These are phyloP conservation scores for Pythium aquatile DNA, from an alignment of 352 stramenopile species.

Conservation along the genomic window DNA sequence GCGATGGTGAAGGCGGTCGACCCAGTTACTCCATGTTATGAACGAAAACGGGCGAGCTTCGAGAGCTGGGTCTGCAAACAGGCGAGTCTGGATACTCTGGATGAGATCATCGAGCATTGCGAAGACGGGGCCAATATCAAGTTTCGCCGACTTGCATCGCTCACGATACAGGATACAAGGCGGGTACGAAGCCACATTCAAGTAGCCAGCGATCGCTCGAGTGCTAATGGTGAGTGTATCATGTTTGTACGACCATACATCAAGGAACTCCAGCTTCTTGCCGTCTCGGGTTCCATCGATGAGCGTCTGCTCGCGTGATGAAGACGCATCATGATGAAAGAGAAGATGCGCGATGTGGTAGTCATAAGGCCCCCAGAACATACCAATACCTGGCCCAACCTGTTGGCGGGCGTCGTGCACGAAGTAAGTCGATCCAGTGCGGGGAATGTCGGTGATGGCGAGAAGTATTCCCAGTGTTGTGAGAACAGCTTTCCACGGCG, in stretches of 20 bases:
- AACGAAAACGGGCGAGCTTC: constrained; percentile 3
- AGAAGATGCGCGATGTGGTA: constrained; percentile 42
- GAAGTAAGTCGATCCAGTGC: constrained; percentile 37
- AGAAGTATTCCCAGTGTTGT: constrained; percentile 39
- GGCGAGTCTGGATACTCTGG: background rate
- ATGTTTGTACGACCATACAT: constrained; percentile 22
- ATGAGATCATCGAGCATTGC: constrained; percentile 39
- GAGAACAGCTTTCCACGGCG: constrained; percentile 32
- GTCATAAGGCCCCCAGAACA: constrained; percentile 46
- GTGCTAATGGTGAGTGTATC: constrained; percentile 23
- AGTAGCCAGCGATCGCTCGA: constrained; percentile 7
- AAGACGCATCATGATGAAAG: background rate
- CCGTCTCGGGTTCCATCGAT: background rate
- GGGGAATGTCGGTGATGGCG: constrained; percentile 48
- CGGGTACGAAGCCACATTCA: constrained; percentile 26
- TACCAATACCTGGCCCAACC: constrained; percentile 30
- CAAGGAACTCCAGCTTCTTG: constrained; percentile 1
- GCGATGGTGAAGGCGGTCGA: constrained; percentile 38
- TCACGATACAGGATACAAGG: constrained; percentile 31
- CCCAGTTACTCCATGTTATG: constrained; percentile 29
- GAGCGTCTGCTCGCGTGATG: background rate
- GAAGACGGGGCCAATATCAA: constrained; percentile 32
- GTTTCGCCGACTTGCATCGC: no score
- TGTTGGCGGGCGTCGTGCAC: constrained; percentile 28
- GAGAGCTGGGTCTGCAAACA: background rate